These are phyloP conservation scores for Botryococcus braunii DNA, from an alignment of 163 green algal species.

Conservation along the genomic window DNA sequence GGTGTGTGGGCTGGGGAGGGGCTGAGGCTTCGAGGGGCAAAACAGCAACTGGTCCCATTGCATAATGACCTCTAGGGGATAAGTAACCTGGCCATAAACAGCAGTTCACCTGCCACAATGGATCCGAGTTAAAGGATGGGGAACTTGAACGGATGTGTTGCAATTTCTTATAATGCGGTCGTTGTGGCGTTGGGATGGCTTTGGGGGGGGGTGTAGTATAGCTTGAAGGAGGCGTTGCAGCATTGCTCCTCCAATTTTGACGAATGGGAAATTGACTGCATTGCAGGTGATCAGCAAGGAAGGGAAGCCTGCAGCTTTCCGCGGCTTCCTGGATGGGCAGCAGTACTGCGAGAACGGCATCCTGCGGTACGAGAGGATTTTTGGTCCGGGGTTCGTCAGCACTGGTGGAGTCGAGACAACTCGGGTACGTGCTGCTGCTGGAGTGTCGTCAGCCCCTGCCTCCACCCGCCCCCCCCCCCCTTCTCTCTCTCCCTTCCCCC, in stretches of 20 bases:
- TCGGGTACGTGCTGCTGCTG: conserved; percentile 29
- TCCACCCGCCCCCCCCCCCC: too few relatives aligned
- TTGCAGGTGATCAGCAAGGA: conserved; percentile 29
- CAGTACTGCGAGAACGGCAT: conserved; percentile 65
- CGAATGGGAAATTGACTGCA: neutral
- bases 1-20: too few relatives aligned
- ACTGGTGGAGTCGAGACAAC: conserved; percentile 55
- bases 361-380: conserved; percentile 68
- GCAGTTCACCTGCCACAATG: too few relatives aligned
- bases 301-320: conserved; percentile 17
- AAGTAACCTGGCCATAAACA: too few relatives aligned
- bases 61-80: too few relatives aligned
- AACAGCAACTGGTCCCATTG: too few relatives aligned
- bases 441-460: too few relatives aligned
- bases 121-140: too few relatives aligned
- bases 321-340: conserved; percentile 60
- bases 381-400: conserved; percentile 66
- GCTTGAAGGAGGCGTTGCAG: neutral
- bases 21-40: too few relatives aligned
- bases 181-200: neutral
- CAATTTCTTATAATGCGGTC: too few relatives aligned
- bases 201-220: neutral
- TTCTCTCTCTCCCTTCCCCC: too few relatives aligned
- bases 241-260: neutral
- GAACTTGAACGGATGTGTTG: too few relatives aligned